Evolutionary conservation across 1,139 yeast genomes (phyloP).

Genomic region (Yamadazyma epiphylla): DNA sequence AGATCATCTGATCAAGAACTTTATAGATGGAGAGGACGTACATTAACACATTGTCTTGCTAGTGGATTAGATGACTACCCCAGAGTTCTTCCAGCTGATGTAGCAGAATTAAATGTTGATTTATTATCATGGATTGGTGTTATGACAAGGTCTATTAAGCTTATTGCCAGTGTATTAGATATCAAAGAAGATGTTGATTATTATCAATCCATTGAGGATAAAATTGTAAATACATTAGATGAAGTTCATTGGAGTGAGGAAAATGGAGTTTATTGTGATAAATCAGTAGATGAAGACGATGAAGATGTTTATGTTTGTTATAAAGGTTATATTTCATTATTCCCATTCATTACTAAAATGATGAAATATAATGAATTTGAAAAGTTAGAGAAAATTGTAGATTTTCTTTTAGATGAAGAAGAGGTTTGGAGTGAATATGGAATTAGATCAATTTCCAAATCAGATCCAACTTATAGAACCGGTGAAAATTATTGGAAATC

Average conservation of each 20-base stretch:
- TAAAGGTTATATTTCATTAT: constrained; percentile 80
- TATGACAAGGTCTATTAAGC: constrained; percentile 79
- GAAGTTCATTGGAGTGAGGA: constrained; percentile 76
- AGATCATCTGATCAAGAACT: constrained; percentile 58
- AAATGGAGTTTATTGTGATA: constrained; percentile 75
- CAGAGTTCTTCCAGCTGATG: constrained; percentile 73
- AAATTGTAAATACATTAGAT: constrained; percentile 62
- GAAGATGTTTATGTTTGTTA: constrained; percentile 70
- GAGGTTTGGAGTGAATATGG: constrained; percentile 67
- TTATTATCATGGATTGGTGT: constrained; percentile 90
- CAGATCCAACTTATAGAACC: constrained; percentile 62
- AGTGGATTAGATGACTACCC: constrained; percentile 97
- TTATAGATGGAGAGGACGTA: constrained; percentile 93
- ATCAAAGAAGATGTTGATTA: constrained; percentile 51
- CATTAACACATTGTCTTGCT: constrained; percentile 79
- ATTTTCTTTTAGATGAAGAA: constrained; percentile 61
- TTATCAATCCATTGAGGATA: constrained; percentile 51
- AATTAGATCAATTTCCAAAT: constrained; percentile 65
- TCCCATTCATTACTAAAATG: constrained; percentile 79
- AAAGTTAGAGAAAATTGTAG: constrained; percentile 50
- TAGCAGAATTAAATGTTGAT: constrained; percentile 89
- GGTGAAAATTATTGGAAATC: constrained; percentile 97
- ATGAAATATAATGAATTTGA: constrained; percentile 49
- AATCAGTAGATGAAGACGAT: constrained; percentile 70
- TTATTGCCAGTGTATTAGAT: constrained; percentile 66